Base-by-base conservation (phyloP, 78 protist species). In the Pigoraptor vietnamica region DNA sequence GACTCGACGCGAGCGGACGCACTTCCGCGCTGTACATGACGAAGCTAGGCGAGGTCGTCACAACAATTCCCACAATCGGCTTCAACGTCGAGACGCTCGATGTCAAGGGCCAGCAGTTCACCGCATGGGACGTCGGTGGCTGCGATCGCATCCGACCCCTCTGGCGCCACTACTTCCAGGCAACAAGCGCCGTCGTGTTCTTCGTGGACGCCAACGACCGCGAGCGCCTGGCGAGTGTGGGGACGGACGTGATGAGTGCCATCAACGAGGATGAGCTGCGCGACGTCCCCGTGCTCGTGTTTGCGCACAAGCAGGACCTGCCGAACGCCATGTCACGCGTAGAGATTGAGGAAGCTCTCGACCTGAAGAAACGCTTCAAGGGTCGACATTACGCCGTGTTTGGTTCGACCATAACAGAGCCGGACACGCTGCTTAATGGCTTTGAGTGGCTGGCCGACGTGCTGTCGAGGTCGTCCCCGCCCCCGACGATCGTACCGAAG, bases 91-190 rank as follows among this genome's bases (percentile, higher is more conserved):
- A 97, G 94, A 91, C 94, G 23, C 95, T 99, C 34, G 95, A 96
- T 82, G 97, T 95, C 94, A 93, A 96, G 95, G 97, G 97, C 86
- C 92, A 98, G 91, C 92, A 88, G 82, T 97, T 98, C 83, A 97
- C 97, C 36, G 92, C 97, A 39, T 98, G 99, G 99, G 99, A 98
- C 87, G 98, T 98, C 84, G 99, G 99, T 19, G 99, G 99, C 32
- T 99, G 97, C 93, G 98, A 98, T 90, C 97, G 95, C 93, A 95
- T 99, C 86, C 92, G 99, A 0, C 97, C 97, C n/a, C 95, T 98
- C 25, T 98, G 98, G 99, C 40, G 92, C 9, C 98, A 97, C 92
- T 97, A 97, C 87, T 98, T 92, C 98, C 96, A 94, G 86, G 94
- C 95, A 93, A 88, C 94, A 32, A 48, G 29, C 67, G 67, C 67